Base-by-base conservation (phyloP, 2,329 filamentous ascomycete genomes). In the Cryphonectria japonica region DNA sequence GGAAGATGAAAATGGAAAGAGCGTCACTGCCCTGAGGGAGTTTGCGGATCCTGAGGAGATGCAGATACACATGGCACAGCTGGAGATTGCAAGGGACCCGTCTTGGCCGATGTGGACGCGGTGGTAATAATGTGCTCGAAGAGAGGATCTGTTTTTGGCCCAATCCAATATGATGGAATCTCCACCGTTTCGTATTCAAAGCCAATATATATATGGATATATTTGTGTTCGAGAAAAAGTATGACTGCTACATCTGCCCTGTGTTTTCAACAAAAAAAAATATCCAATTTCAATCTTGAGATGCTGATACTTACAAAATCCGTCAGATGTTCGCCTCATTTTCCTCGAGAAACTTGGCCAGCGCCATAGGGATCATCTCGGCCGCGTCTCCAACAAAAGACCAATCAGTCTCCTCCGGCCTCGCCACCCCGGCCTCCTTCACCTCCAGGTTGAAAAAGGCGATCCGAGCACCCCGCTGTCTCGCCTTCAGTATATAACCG, bases 391-490 rank as follows among this genome's bases (percentile, higher is more conserved):
- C 88, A 54, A 86, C 79, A 76, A 90, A 89, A 73, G 88, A 84
- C 84, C 87, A 90, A 77, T 90, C 88, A 3, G 79, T 77, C 1
- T 83, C 78, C 43, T 80, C 77, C 60, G 88, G 57, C 74, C 78
- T 80, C 69, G 72, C 71, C 71, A 82, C 79, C 0, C 76, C 75
- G 7, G 76, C 74, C 11, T 16, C 46, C 14, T 37, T 66, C n/a
- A 65, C 62, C 72, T 96, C 93, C 78, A 92, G 90, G 78, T 97
- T 97, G 65, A 97, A 85, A 0, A 93, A 90, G 0, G 90, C 94
- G 13, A 97, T 86, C n/a, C 88, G 84, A 0, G 94, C 94, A 0
- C 93, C 93, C 52, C 82, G 86, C 0, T 75, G 75, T 61, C 88
- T 85, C 19, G 93, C 94, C 67, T 83, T 77, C 32, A 87, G 82